A percentile compares a stretch with the other conserved stretches of the same genome.
Conservation (phyloP, 805 yeast species). For the Ogataea sp. region DNA sequence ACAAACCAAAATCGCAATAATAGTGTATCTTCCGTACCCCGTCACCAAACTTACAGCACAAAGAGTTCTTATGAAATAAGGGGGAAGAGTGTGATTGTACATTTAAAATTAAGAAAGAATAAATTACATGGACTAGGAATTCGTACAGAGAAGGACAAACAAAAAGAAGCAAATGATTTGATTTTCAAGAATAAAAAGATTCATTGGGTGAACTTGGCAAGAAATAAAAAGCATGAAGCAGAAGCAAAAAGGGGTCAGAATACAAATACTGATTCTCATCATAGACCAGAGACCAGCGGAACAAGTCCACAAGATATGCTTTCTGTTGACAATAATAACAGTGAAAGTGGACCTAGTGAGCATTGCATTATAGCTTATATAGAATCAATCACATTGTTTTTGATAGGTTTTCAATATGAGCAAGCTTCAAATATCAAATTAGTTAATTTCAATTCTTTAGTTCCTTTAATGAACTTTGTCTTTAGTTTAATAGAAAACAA, state of each 20-base stretch:
- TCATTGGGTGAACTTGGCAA: conserved; percentile 6
- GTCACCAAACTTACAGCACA: not conserved
- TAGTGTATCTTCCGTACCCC: not conserved
- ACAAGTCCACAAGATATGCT: no score
- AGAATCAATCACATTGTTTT: conserved; percentile 15
- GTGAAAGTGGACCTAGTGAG: not conserved
- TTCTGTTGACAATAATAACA: no score
- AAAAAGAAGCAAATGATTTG: not conserved
- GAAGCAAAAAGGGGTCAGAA: not conserved
- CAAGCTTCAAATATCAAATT: conserved; percentile 4
- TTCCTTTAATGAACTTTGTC: not conserved
- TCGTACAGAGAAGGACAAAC: not conserved
- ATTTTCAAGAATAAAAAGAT: conserved; percentile 3
- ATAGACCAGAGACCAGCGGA: no score
- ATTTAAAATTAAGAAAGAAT: not conserved
- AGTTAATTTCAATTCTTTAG: not conserved
- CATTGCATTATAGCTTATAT: not conserved
- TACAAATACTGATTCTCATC: not conserved
- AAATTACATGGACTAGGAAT: not conserved
- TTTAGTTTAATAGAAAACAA: not conserved
- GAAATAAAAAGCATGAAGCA: conserved; percentile 5
- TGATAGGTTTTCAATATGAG: conserved; percentile 15
- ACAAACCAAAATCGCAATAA: not conserved
- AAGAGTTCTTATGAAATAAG: not conserved
- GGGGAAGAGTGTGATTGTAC: not conserved